Evolutionary conservation across 805 yeast species (phyloP).

Genomic region (Wickerhamomyces strasburgensis): DNA sequence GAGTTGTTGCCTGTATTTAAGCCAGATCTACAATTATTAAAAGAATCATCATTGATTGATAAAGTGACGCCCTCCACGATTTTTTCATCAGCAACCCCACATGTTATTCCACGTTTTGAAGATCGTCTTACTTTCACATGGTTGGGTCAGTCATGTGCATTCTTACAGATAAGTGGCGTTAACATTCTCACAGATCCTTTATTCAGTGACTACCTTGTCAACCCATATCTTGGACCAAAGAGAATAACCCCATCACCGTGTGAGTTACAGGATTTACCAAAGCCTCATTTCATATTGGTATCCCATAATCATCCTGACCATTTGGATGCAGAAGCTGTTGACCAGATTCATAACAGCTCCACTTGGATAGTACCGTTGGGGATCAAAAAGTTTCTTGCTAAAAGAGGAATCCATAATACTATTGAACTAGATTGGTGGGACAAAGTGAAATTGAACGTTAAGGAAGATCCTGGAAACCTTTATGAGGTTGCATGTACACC

Average conservation of each 20-base stretch:
- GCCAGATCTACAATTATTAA: constrained; percentile 39
- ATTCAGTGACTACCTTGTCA: constrained; percentile 60
- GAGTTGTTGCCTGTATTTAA: constrained; percentile 51
- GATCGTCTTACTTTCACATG: constrained; percentile 70
- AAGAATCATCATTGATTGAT: constrained; percentile 13
- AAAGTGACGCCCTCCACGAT: not conserved
- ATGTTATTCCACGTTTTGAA: constrained; percentile 30
- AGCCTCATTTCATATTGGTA: constrained; percentile 69
- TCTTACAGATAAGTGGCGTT: constrained; percentile 64
- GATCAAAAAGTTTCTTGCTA: constrained; percentile 51
- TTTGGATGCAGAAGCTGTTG: constrained; percentile 60
- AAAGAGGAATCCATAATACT: constrained; percentile 54
- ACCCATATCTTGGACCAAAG: constrained; percentile 69
- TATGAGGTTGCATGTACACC: constrained; percentile 88
- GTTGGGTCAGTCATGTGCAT: constrained; percentile 90
- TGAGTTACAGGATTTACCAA: constrained; percentile 53
- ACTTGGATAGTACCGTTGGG: constrained; percentile 91
- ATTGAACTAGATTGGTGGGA: constrained; percentile 96
- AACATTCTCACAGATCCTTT: constrained; percentile 84
- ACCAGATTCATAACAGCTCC: constrained; percentile 48
- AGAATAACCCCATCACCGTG: constrained; percentile 80
- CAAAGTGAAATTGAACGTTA: constrained; percentile 35
- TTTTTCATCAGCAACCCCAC: constrained; percentile 6
- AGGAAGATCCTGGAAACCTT: constrained; percentile 34
- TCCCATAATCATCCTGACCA: constrained; percentile 97